Evolutionary conservation across 2,329 filamentous ascomycete species (phyloP), one percentile per base, ranked within the genome.

Genomic region (Coniochaeta prunicola): DNA sequence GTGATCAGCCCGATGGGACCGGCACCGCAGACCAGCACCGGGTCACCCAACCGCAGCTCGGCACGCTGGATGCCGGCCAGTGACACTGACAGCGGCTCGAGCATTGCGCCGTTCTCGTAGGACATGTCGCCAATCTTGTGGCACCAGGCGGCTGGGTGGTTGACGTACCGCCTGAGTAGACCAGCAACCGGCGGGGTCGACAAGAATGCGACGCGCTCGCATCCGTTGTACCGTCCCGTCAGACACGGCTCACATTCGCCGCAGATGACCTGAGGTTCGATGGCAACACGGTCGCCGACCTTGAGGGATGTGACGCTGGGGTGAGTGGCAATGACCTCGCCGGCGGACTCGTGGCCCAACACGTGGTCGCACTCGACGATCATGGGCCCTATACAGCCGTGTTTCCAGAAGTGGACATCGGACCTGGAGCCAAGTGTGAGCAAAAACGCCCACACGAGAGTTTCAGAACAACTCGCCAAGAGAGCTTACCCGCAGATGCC

Each of bases 351-450:
- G 79, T 97, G 93, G 65, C 93, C 93, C 21, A 97, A 86, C 69
- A 97, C 92, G 74, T 97, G 93, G 69, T 92, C 88, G 69, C 83
- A 89, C 65, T 83, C 83, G 54, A 97, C 93, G 63, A 97, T 88
- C 92, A 97, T 97, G 65, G 92, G 92, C 30, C 93, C 93, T 71
- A 97, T 97, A 77, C 90, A 90, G 65, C 93, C 93, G 56, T 89
- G 89, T 71, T 96, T 91, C 93, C 93, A 97, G 80, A 97, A 97
- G 77, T 97, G 93, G 59, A 97, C 88, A 74, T 97, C 92, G 61
- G 91, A 96, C 59, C 90, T 93, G 67, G 45, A n/a, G 34, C 5
- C 24, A 19, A 15, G 21, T 50, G 17, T 40, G 6, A 56, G 53
- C 8, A 30, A 36, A 12, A 17, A 10, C 17, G 45, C 24, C 9